phyloP scores from a whole-genome alignment of 2,329 filamentous ascomycete species.

The Neofusicoccum parvum region DNA sequence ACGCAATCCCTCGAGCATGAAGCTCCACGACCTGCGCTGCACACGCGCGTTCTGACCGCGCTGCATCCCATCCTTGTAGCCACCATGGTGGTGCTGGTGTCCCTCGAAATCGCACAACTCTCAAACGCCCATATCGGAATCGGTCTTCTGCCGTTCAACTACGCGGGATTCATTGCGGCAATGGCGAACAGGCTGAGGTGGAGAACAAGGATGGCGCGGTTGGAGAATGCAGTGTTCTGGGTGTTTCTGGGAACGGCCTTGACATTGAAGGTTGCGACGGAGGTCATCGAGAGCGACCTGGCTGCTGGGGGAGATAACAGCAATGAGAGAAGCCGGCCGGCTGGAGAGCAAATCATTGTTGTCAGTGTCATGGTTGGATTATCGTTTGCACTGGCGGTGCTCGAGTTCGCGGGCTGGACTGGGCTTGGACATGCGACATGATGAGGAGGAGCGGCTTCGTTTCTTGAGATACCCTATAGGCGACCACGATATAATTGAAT shows the following conservation, averaged over 20 bases:
- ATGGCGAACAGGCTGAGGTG: constrained; percentile 26
- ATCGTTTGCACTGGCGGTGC: constrained; percentile 31
- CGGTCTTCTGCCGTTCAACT: constrained; percentile 38
- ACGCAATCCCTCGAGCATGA: background rate
- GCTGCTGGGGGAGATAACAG: constrained; percentile 27
- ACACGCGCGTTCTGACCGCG: constrained; percentile 6
- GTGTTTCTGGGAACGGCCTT: constrained; percentile 21
- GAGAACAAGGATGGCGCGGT: constrained; percentile 29
- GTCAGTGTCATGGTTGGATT: constrained; percentile 38
- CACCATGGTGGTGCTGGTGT: constrained; percentile 34
- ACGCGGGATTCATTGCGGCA: constrained; percentile 34
- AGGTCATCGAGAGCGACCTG: constrained; percentile 32
- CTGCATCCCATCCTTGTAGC: constrained; percentile 37
- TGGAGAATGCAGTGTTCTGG: constrained; percentile 33
- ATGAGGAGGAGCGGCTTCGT: background rate
- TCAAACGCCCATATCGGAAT: constrained; percentile 34
- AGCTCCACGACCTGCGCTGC: background rate
- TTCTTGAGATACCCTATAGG: background rate
- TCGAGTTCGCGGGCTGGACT: constrained; percentile 29
- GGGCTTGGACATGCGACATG: background rate
- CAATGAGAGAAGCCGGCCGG: constrained; percentile 31
- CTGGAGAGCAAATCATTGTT: constrained; percentile 37
- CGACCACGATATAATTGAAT: background rate
- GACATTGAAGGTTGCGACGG: constrained; percentile 33
- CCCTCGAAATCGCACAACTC: constrained; percentile 38